These are phyloP conservation scores for Magnaporthiopsis poae DNA, from an alignment of 2,329 filamentous ascomycete genomes.

Conservation along the genomic window DNA sequence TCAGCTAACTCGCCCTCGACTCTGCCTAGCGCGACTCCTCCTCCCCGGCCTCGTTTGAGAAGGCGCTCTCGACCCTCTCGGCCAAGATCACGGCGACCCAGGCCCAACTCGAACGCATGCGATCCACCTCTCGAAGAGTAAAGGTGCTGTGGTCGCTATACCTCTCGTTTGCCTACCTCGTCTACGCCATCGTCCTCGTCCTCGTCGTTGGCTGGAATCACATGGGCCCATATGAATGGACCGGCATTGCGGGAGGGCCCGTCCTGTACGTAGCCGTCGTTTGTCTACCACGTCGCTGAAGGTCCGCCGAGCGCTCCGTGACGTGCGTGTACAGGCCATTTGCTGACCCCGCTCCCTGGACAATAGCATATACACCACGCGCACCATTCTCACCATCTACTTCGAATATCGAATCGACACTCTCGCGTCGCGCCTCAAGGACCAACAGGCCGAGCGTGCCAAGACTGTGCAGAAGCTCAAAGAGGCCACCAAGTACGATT, in stretches of 20 bases:
- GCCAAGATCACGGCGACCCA: constrained; percentile 70
- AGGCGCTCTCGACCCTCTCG: constrained; percentile 71
- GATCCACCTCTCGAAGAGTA: constrained; percentile 63
- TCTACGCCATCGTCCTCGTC: constrained; percentile 70
- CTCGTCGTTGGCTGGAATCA: constrained; percentile 77
- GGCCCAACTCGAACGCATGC: constrained; percentile 61
- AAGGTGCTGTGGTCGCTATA: constrained; percentile 87
- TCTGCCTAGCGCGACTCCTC: constrained; percentile 57
- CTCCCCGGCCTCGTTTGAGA: constrained; percentile 88
- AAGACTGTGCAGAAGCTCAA: constrained; percentile 91
- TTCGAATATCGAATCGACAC: constrained; percentile 74
- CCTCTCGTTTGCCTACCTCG: constrained; percentile 77
- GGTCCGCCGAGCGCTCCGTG: neutral
- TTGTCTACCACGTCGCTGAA: neutral
- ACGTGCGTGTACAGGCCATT: neutral
- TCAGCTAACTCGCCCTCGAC: neutral
- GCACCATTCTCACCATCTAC: constrained; percentile 55
- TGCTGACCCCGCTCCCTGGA: neutral
- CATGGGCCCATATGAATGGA: constrained; percentile 69
- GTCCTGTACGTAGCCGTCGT: constrained; percentile 44
- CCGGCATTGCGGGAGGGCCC: constrained; percentile 67
- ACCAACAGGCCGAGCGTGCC: constrained; percentile 66
- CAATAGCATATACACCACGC: constrained; percentile 66
- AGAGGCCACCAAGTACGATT: constrained; percentile 89
- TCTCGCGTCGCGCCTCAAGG: constrained; percentile 59